Conservation (phyloP, 768 basidiomycete genomes). For the Paxillus ammoniavirescens region DNA sequence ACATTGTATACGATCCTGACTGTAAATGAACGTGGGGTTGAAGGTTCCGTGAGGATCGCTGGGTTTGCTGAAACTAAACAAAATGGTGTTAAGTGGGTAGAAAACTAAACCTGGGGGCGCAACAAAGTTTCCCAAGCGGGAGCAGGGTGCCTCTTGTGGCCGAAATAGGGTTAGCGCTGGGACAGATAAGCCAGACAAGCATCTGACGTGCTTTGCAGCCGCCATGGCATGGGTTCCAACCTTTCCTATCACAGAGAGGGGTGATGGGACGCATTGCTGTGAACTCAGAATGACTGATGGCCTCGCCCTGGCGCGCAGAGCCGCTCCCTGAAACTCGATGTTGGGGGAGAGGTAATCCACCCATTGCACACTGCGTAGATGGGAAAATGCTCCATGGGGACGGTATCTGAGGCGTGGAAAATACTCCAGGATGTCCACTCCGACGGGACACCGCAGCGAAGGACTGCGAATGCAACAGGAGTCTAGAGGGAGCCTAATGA, state of each 20-base stretch:
- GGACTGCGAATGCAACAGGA: neutral
- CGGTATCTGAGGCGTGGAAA: neutral
- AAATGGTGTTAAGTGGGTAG: neutral
- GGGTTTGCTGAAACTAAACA: neutral
- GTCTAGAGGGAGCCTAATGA: neutral
- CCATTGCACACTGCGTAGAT: neutral
- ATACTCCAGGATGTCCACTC: neutral
- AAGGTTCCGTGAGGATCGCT: neutral
- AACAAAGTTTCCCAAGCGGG: neutral
- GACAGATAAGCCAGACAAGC: neutral
- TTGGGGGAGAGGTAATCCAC: neutral
- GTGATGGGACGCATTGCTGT: neutral
- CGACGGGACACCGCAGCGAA: neutral
- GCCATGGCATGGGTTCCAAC: neutral
- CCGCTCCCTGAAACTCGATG: neutral
- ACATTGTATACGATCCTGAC: neutral
- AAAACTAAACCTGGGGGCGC: neutral
- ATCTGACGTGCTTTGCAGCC: neutral
- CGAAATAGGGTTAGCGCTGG: neutral
- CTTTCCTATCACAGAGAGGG: neutral
- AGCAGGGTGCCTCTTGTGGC: neutral
- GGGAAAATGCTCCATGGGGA: neutral
- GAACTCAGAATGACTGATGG: neutral
- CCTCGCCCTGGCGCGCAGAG: neutral
- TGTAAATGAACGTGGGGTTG: neutral